phyloP scores from a whole-genome alignment of 257 asterid species.

The Cinchona pubescens region DNA sequence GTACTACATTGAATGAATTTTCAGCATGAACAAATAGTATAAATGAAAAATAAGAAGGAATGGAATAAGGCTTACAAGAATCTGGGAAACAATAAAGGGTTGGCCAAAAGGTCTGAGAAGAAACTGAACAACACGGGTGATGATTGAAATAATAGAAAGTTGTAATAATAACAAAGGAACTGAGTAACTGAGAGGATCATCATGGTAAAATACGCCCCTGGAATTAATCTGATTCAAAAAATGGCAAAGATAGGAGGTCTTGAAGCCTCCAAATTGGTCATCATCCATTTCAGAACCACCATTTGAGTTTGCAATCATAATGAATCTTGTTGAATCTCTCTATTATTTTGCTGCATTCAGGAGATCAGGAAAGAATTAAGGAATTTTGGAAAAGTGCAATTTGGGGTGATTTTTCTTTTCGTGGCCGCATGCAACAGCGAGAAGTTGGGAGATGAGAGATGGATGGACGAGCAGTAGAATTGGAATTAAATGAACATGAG shows the following conservation, averaged over 20 bases:
- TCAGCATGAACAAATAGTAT: not conserved
- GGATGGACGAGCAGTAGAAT: slow-evolving; percentile 27
- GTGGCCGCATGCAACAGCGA: not conserved
- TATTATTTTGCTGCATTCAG: not conserved
- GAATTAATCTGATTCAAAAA: slow-evolving; percentile 38
- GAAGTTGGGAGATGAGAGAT: slow-evolving; percentile 6
- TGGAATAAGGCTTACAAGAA: slow-evolving; percentile 42
- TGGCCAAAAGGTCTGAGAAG: slow-evolving; percentile 58
- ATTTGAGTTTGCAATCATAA: not conserved
- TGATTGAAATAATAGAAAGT: slow-evolving; percentile 49
- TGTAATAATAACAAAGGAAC: slow-evolving; percentile 52
- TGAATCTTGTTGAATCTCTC: not conserved
- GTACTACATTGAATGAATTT: not conserved
- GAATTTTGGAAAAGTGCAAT: not conserved
- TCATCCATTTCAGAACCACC: slow-evolving; percentile 1
- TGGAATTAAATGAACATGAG: slow-evolving; percentile 18
- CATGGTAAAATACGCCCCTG: slow-evolving; percentile 36
- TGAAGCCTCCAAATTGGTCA: no score
- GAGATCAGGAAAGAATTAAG: not conserved
- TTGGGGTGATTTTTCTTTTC: not conserved
- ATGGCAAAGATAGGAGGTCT: slow-evolving; percentile 30
- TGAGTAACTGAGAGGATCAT: slow-evolving; percentile 44
- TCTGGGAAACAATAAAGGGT: slow-evolving; percentile 63
- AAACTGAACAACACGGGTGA: slow-evolving; percentile 45
- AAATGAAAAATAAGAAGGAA: not conserved